Percentiles rank a stretch among this genome's conserved stretches.
These are phyloP conservation scores for Trypanosoma melophagium DNA, from an alignment of 208 protist genomes.

Conservation along the genomic window DNA sequence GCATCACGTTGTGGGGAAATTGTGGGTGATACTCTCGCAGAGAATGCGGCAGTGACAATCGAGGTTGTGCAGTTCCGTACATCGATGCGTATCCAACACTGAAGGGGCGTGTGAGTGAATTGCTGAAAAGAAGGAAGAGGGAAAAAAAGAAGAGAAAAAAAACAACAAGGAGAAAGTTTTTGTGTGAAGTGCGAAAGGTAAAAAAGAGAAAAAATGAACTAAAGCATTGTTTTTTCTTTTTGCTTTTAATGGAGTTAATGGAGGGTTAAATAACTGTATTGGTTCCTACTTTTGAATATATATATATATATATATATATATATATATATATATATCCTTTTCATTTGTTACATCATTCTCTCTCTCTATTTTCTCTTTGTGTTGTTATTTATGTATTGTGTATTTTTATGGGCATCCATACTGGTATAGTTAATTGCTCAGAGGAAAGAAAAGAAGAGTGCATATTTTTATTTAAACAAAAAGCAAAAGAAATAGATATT, in stretches of 20 bases:
- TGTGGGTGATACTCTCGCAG: not conserved
- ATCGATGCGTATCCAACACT: slow-evolving; percentile 40
- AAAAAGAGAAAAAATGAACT: not conserved
- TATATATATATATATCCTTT: not conserved
- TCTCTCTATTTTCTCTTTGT: not conserved
- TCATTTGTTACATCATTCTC: slow-evolving; percentile 3
- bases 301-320: not conserved
- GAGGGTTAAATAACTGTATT: too few species aligned
- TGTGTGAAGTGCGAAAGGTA: not conserved
- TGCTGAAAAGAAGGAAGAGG: not conserved
- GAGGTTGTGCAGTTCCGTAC: slow-evolving; percentile 74
- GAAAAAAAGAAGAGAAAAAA: slow-evolving; percentile 16
- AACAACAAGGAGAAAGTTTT: slow-evolving; percentile 2
- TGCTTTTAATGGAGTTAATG: not conserved
- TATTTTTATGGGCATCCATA: too few species aligned
- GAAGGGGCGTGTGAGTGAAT: not conserved
- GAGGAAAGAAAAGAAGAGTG: too few species aligned
- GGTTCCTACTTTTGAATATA: not conserved
- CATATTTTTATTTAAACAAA: too few species aligned
- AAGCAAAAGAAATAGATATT: too few species aligned
- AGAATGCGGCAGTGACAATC: slow-evolving; percentile 36
- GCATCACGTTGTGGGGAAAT: slow-evolving; percentile 21
- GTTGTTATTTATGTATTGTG: too few species aligned
- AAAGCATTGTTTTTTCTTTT: slow-evolving; percentile 3
- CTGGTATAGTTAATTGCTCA: too few species aligned